phyloP scores from a whole-genome alignment of 1,284 basidiomycete species.

The Cryptococcus neoformans region DNA sequence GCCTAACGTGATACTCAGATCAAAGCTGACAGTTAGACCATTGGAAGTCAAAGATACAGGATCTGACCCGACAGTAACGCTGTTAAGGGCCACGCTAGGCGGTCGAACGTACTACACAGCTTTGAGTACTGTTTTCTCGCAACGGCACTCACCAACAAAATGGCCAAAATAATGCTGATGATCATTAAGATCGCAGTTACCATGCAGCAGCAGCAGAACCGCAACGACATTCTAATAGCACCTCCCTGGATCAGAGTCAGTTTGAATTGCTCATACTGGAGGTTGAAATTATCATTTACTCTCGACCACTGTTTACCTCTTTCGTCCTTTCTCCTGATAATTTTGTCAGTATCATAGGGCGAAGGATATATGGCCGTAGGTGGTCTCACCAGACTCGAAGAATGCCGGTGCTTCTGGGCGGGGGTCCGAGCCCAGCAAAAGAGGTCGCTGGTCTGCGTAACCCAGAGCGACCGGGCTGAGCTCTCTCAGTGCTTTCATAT shows the following conservation, averaged over 20 bases:
- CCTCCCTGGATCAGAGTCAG: constrained; percentile 35
- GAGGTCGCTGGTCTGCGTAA: constrained; percentile 24
- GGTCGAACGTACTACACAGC: constrained; percentile 68
- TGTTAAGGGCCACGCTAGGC: constrained; percentile 65
- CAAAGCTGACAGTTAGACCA: constrained; percentile 63
- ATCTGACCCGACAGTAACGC: constrained; percentile 52
- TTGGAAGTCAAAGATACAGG: constrained; percentile 30
- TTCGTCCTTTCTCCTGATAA: constrained; percentile 43
- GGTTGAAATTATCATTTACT: constrained; percentile 22
- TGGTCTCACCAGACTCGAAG: constrained; percentile 42
- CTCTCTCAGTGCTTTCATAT: constrained; percentile 24
- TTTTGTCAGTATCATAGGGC: no score
- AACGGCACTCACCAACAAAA: constrained; percentile 61
- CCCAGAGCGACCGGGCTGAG: constrained; percentile 31
- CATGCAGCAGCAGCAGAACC: constrained; percentile 51
- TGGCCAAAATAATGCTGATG: constrained; percentile 65
- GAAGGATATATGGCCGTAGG: no score
- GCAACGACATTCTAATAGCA: constrained; percentile 29
- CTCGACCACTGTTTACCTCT: constrained; percentile 47
- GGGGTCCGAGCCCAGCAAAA: constrained; percentile 42
- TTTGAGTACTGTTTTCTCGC: neutral
- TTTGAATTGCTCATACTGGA: neutral
- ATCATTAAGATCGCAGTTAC: constrained; percentile 53
- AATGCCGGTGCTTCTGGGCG: constrained; percentile 48
- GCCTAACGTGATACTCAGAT: constrained; percentile 64